A percentile compares a stretch with the other conserved stretches of the same genome.
Conservation (phyloP, 108 stramenopile species). For the Licmophora abbreviata region DNA sequence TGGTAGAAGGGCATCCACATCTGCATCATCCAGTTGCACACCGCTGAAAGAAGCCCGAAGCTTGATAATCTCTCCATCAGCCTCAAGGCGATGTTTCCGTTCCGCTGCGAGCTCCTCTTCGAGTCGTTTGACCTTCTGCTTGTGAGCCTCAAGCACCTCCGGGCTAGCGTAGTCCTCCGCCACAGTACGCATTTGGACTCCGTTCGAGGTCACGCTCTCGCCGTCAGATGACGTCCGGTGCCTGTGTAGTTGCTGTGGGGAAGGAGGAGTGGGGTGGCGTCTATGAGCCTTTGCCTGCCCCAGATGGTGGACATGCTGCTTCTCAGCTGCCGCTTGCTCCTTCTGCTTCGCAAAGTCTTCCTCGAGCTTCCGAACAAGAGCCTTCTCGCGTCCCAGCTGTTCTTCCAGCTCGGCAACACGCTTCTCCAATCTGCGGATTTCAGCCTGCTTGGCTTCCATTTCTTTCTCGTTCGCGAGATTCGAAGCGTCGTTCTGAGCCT, state of each 20-base stretch:
- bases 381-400: slow-evolving; percentile 62
- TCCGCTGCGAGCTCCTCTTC: slow-evolving; percentile 75
- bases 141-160: slow-evolving; percentile 66
- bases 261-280: not conserved
- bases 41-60: slow-evolving; percentile 67
- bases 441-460: slow-evolving; percentile 53
- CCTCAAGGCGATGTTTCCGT: slow-evolving; percentile 53
- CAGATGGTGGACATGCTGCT: not conserved
- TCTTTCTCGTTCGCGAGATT: slow-evolving; percentile 45
- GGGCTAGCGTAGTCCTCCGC: slow-evolving; percentile 42
- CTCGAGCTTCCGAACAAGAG: slow-evolving; percentile 60
- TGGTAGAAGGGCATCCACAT: slow-evolving; percentile 52
- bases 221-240: too few relatives aligned
- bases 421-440: slow-evolving; percentile 62
- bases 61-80: slow-evolving; percentile 73
- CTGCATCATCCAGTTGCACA: slow-evolving; percentile 50
- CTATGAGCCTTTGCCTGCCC: not conserved
- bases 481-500: slow-evolving; percentile 61
- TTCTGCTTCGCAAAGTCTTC: slow-evolving; percentile 33
- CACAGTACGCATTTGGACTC: not conserved
- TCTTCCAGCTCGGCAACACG: slow-evolving; percentile 70
- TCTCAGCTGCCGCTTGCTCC: not conserved
- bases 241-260: too few relatives aligned
- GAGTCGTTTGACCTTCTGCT: slow-evolving; percentile 46
- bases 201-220: not conserved